A percentile compares a stretch with the other conserved stretches of the same genome.
phyloP scores from a whole-genome alignment of 305 asterid genomes.

The Euphrasia arctica region DNA sequence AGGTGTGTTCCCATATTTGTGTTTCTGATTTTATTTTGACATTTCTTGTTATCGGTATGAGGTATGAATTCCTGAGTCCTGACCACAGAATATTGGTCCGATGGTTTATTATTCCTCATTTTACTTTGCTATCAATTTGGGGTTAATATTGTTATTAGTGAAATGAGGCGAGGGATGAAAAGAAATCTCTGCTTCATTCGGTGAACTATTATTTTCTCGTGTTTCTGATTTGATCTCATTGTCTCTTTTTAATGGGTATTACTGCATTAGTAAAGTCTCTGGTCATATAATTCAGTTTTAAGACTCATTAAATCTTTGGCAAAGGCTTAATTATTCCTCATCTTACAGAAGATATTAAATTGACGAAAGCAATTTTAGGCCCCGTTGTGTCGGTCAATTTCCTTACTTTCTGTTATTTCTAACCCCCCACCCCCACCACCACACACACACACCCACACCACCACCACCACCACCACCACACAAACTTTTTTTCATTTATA shows the following conservation, averaged over 20 bases:
- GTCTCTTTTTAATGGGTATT: not conserved
- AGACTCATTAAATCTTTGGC: not conserved
- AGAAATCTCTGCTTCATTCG: too few relatives aligned
- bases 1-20: constrained; percentile 32
- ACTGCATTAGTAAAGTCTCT: constrained; percentile 3
- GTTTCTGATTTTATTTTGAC: too few relatives aligned
- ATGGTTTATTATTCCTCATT: too few relatives aligned
- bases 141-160: too few relatives aligned
- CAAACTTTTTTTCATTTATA: too few relatives aligned
- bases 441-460: too few relatives aligned
- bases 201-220: not conserved
- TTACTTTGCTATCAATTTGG: too few relatives aligned
- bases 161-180: too few relatives aligned
- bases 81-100: too few relatives aligned
- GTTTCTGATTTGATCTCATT: constrained; percentile 4
- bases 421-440: not conserved
- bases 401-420: not conserved
- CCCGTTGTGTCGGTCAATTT: not conserved
- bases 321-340: not conserved
- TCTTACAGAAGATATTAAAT: not conserved
- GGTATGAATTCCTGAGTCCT: too few relatives aligned
- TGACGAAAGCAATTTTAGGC: not conserved
- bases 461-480: too few relatives aligned
- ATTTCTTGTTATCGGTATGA: too few relatives aligned
- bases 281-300: constrained; percentile 15